Evolutionary conservation across 1,139 yeast genomes (phyloP), one percentile per base, ranked within the genome.

Genomic region (Entelexis sorbosivorans): DNA sequence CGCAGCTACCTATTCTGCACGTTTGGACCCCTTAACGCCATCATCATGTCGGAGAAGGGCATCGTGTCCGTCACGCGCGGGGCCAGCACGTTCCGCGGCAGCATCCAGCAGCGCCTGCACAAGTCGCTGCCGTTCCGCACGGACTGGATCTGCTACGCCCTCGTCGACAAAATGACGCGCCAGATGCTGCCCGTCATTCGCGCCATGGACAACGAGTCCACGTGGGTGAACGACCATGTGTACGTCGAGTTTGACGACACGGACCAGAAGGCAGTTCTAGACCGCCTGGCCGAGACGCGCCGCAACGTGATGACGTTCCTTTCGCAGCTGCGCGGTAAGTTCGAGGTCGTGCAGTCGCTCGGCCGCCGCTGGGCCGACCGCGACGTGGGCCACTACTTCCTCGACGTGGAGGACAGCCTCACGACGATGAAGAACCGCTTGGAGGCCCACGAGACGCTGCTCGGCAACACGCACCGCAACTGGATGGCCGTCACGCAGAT

Each of bases 401-500:
- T n/a, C 6, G 51, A 42, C 17, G 24, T 35, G 3, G n/a, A 42
- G 17, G 51, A 48, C 31, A 34, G 22, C 13, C 33, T 48, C 26
- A 20, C 22, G n/a, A 43, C 42, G 2, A 42, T 48, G 51, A 42
- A 43, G 28, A 26, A 16, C 26, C 47, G 51, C 16, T 20, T 48
- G 5, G 51, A 48, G 38, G 47, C 47, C 3, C 47, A 48, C 24
- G 51, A 48, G 20, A 26, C 28, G 16, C 43, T 40, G 9, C 47
- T 48, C 2, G 47, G 47, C 14, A 42, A 48, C 26, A 48, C 47
- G 13, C 51, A 48, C 47, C 35, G 51, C 14, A 48, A 48, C 19
- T 48, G 51, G 51, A 48, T 48, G 51, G 51, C 51, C 13, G 51
- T 48, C 11, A 48, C 51, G 16, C 51, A 48, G 33, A 48, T 48